phyloP scores from a whole-genome alignment of 345 rosid species.

The Isatis tinctoria region DNA sequence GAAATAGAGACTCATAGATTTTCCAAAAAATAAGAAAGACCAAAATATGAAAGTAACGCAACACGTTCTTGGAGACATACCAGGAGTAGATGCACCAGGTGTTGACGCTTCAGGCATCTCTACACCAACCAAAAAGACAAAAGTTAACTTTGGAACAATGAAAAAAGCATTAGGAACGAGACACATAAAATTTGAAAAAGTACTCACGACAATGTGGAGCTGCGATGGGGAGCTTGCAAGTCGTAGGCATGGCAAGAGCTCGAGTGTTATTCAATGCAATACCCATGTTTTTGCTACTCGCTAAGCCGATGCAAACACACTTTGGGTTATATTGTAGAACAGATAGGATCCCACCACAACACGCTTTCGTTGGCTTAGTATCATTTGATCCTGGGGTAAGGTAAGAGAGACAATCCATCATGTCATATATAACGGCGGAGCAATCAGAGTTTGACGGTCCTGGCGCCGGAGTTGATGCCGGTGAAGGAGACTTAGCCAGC shows the following conservation, averaged over 20 bases:
- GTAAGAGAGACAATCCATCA: conserved; percentile 44
- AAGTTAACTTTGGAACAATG: background rate
- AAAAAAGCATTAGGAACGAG: background rate
- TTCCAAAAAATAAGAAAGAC: background rate
- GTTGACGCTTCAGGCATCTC: background rate
- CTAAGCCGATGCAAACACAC: conserved; percentile 41
- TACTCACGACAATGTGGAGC: background rate
- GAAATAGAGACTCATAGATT: background rate
- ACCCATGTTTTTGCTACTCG: conserved; percentile 28
- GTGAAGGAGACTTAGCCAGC: background rate
- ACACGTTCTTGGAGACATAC: conserved; percentile 4
- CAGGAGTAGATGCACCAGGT: conserved; percentile 8
- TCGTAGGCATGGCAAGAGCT: conserved; percentile 28
- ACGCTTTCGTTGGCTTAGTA: conserved; percentile 5
- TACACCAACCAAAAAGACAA: background rate
- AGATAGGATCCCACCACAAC: conserved; percentile 39
- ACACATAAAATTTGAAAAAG: background rate
- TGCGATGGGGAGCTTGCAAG: conserved; percentile 24
- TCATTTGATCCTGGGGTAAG: conserved; percentile 9
- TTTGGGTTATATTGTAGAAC: conserved; percentile 22
- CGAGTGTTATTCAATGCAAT: conserved; percentile 32
- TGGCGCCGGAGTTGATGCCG: conserved; percentile 13
- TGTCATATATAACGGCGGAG: conserved; percentile 17
- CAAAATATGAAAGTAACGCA: background rate
- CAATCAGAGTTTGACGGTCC: conserved; percentile 32